Base-by-base conservation (phyloP, 306 rosid species). In the Gillenia trifoliata region DNA sequence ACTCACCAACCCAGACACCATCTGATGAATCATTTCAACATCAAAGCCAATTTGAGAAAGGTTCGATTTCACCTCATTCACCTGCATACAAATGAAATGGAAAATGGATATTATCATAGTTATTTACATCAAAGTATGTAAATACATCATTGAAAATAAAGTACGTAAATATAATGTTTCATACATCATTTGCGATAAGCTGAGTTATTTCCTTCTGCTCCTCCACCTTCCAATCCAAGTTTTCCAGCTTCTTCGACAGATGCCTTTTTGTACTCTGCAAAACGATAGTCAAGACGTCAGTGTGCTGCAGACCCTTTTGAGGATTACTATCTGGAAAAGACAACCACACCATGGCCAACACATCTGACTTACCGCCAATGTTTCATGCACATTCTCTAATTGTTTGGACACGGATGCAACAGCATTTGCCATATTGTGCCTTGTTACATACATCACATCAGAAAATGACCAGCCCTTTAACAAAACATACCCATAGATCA, bases 391-490 rank as follows among this genome's bases (percentile, higher is more conserved):
- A 56, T 84, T 75, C 76, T 92, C 96, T 57, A 92, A 81, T 77
- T 92, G 96, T 76, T 87, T 87, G 43, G 96, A 77, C 55, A 92
- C 93, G 11, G 81, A 80, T 43, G 83, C 74, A 47, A 90, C 84
- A 78, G 92, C 96, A 81, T 84, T 88, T 16, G 82, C 89, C 98
- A 87, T 90, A 74, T 87, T 92, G 71, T 80, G 83, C 87, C 83
- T 90, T 20, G 96, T 92, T 67, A 90, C 98, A 81, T 84, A 92
- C 98, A 92, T 90, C 47, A 90, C 85, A 76, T 92, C 96, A 10
- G 96, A 87, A 72, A 90, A 77, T 66, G 93, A 88, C 91, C 83
- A 90, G 36, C 90, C 91, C 92, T 90, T 85, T 68, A 80, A 47
- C 29, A 65, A 65, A 33, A 47, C 29, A 64, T 11, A 52, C 38